Base-by-base conservation (phyloP, 768 basidiomycete genomes). In the Lactarius tabidus region DNA sequence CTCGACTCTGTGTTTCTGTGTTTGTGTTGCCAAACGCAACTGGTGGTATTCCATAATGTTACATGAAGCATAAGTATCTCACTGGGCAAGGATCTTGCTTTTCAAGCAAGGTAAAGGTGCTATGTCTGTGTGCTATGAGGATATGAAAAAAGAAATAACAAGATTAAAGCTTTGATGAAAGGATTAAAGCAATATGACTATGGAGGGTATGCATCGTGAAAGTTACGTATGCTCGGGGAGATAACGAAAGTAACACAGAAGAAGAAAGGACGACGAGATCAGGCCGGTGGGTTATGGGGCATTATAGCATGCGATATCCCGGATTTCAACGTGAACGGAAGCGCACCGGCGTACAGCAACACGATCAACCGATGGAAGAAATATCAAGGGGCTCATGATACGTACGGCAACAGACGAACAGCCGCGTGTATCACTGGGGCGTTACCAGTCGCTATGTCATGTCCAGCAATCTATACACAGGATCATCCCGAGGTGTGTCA, bases 401-500 rank as follows among this genome's bases (percentile, higher is more conserved):
- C 3, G 36, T 14, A 41, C 7, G 6, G 6, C 17, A 20, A 20
- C 20, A 4, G 1, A 15, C 5, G n/a, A n/a, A n/a, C n/a, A n/a
- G n/a, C n/a, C n/a, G n/a, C n/a, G n/a, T n/a, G n/a, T n/a, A 7
- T 66, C 5, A 66, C 28, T 41, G 48, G 15, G 65, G 65, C 2
- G 60, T 66, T n/a, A 66, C 48, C 20, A 63, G 66, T 7, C 57
- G 54, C 6, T 60, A 53, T 23, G 57, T 35, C 23, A 38, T 36
- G 3, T 57, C 60, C 6, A 70, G 43, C 10, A 68, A 63, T 62
- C 72, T 68, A 67, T 75, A 77, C 29, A 77, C 75, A 2, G 79
- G 79, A 70, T 95, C 92, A 65, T 90, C 85, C 36, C 75, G 78
- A 54, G 83, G 79, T 2, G 93, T 95, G 41, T 91, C 91, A 0